Base-by-base conservation (phyloP, 2,329 filamentous ascomycete species). In the Nannizziopsis barbatae region DNA sequence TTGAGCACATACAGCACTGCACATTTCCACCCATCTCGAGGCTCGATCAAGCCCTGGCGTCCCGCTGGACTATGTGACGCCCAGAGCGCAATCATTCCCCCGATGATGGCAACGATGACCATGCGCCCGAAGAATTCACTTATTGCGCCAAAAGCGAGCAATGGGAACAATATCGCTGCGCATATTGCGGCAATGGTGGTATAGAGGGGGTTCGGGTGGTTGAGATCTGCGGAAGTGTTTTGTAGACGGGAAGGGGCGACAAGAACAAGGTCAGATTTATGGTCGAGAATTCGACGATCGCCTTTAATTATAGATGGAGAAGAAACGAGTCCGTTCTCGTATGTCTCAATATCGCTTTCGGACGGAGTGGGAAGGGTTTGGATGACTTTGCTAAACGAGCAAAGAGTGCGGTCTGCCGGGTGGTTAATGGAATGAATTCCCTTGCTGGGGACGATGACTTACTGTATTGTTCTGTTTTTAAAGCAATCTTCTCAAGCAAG, bases 391-490 rank as follows among this genome's bases (percentile, higher is more conserved):
- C 65, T 70, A 55, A 74, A 79, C 43, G 67, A 66, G 49, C 62
- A 63, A 15, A 70, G 65, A 3, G 66, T 63, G 33, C 62, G 67
- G 49, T 70, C 68, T 67, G 43, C 12, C 38, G 11, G 11, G 14
- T 48, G 39, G 31, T n/a, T 38, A 31, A 17, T 36, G 49, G 43
- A 50, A 42, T 39, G 22, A 49, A 47, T 45, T 46, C 46, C 50
- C 17, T 17, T n/a, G 15, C 50, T 9, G 11, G 11, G 20, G 35
- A 2, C 22, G n/a, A n/a, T 22, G 6, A 36, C 72, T 64, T 64
- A 79, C 76, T 79, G 56, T 82, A 82, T 60, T 81, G 77, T 49
- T 76, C 74, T 10, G 76, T 70, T 57, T 81, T 81, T 31, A 73
- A 63, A 47, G 74, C 75, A 42, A 80, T 68, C 35, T 71, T 65